Conservation (phyloP, 179 eudicot species). For the Pouteria campechiana region DNA sequence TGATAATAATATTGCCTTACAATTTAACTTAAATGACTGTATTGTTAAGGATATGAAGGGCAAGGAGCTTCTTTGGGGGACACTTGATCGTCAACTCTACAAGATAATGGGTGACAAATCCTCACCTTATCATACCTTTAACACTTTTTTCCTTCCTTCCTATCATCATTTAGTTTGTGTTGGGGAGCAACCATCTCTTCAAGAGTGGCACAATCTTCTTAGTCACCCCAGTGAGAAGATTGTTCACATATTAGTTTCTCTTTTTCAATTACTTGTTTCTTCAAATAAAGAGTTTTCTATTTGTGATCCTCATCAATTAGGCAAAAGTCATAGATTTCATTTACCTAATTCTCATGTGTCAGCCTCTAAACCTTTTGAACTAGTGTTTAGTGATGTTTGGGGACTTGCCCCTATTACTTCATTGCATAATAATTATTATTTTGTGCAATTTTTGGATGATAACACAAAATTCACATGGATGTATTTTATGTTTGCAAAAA, state of each 20-base stretch:
- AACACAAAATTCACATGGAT: not conserved
- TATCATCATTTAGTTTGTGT: not conserved
- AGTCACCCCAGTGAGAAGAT: not conserved
- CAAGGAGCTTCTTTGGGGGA: no score
- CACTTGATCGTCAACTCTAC: no score
- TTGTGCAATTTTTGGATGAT: not conserved
- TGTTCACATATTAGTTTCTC: not conserved
- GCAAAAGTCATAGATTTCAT: not conserved
- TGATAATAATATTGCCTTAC: no score
- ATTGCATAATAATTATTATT: not conserved
- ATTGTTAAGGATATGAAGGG: no score
- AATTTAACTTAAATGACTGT: no score
- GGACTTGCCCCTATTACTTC: not conserved
- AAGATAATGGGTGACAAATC: no score
- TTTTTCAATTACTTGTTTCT: not conserved
- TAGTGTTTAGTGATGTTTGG: not conserved
- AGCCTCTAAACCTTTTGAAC: not conserved
- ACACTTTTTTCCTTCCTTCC: no score
- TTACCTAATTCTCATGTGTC: not conserved
- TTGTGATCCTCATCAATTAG: not conserved
- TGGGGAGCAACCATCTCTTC: not conserved
- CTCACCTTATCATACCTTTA: no score
- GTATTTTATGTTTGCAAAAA: not conserved
- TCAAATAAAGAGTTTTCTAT: not conserved
- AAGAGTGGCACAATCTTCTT: not conserved